Percentiles rank a stretch among this genome's conserved stretches.
These are phyloP conservation scores for Botryotinia convoluta DNA, from an alignment of 2,329 filamentous ascomycete species.

Conservation along the genomic window DNA sequence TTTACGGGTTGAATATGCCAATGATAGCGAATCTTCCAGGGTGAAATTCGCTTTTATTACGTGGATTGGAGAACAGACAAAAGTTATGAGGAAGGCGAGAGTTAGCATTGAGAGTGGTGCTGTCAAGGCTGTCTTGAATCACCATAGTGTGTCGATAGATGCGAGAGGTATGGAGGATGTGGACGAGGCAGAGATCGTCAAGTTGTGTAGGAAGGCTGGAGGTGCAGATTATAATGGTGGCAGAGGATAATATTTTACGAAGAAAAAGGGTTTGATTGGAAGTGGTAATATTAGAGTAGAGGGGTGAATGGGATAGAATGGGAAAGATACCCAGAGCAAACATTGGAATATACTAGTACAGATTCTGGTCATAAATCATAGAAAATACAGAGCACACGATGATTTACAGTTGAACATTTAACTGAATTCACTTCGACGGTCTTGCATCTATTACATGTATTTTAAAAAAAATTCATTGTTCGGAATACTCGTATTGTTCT, in stretches of 20 bases:
- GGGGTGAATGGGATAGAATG: constrained; percentile 3
- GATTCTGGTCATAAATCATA: neutral
- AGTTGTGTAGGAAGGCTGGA: constrained; percentile 61
- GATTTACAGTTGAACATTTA: neutral
- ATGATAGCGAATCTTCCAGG: constrained; percentile 66
- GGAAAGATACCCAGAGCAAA: constrained; percentile 6
- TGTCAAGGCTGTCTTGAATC: constrained; percentile 61
- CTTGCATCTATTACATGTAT: neutral
- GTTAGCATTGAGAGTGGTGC: constrained; percentile 65
- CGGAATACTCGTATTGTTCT: constrained; percentile 19
- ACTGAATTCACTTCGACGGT: neutral
- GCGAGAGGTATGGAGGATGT: constrained; percentile 59
- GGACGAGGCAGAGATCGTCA: constrained; percentile 59
- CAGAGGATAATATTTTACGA: constrained; percentile 40
- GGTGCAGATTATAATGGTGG: constrained; percentile 71
- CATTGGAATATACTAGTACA: neutral
- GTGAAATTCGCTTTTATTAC: constrained; percentile 67
- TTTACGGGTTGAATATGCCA: constrained; percentile 65
- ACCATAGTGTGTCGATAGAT: constrained; percentile 64
- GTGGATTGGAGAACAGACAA: constrained; percentile 65
- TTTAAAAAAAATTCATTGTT: constrained; percentile 10
- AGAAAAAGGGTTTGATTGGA: neutral
- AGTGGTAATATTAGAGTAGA: constrained; percentile 13
- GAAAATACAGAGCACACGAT: neutral
- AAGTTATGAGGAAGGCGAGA: constrained; percentile 68